Base-by-base conservation (phyloP, 768 basidiomycete genomes). In the Neoboletus subvelutipes region DNA sequence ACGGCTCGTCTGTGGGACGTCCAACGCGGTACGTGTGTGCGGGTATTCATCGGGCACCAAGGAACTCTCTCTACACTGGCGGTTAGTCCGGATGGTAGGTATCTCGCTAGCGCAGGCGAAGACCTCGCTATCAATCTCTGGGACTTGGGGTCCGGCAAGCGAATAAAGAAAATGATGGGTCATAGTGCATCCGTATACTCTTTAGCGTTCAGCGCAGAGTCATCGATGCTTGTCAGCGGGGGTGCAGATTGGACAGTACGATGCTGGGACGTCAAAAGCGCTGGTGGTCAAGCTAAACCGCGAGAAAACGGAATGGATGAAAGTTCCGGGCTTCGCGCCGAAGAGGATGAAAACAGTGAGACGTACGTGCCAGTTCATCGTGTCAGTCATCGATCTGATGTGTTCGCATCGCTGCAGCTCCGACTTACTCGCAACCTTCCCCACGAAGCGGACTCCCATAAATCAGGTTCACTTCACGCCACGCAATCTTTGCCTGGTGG, bases 1-100 rank as follows among this genome's bases (percentile, higher is more conserved):
- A 97, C 96, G 10, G 92, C 94, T 56, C 86, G 97, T 46, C 73
- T 99, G 41, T 99, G 97, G 97, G 97, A 99, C 69, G 91, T 96
- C n/a, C 97, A 98, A 66, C 85, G 88, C 43, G 97, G 97, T 7
- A 81, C 86, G 6, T 97, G 94, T 72, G 87, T 98, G 2, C 86
- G 97, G 20, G 92, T 99, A 24, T 98, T 98, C 75, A 84, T 96
- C 36, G 97, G 95, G 0, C 97, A 99, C 68, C 90, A 94, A 64
- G 96, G 92, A 34, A 79, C 87, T 15, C 83, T 99, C 22, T 89
- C 92, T 6, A 81, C 88, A 0, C 75, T 98, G 56, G 92, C 94
- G 9, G 81, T 98, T 60, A 94, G 91, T 65, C 94, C 97, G 8
- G 95, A 98, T 71, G 97, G 97, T 5, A 85, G 87, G 52, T 95